Base-by-base conservation (phyloP, 306 rosid species). In the Rosa lucieae region DNA sequence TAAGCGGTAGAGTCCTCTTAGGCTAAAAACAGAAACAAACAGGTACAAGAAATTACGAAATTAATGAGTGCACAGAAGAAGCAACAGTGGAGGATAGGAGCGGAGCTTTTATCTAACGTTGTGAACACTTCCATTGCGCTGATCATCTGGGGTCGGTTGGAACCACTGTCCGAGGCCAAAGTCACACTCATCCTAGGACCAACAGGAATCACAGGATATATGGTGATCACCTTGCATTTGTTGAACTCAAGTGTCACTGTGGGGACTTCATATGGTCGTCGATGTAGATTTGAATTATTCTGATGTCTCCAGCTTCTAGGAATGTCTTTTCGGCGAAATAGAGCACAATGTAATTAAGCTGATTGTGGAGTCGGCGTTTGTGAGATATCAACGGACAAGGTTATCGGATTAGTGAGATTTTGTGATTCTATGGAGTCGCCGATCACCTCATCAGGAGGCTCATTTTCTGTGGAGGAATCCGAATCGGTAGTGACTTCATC, bases 91-190 rank as follows among this genome's bases (percentile, higher is more conserved):
- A 49, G 62, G 47, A 56, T 29, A 13, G 75, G 75, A 51, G 47
- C 17, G 29, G 75, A 72, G 39, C 63, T 51, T 40, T 32, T 32
- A 32, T 32, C 35, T 32, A 32, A 32, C 35, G 47, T 49, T 32
- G 48, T 70, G 13, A 43, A 70, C 48, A 78, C 71, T 44, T 78
- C 76, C 81, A 58, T 78, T 23, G 48, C 81, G 2, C 75, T 68
- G n/a, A 78, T 17, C 2, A 78, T 20, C 4, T 62, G 81, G 0
- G 70, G 76, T 14, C 43, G 52, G 65, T 44, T 43, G 42, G 32
- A 49, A 2, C 35, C 61, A 3, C 10, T 40, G 48, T 26, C 61
- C 5, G 70, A 4, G 5, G 47, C 20, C 26, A 78, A 23, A 15
- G 61, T 78, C 59, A 78, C 70, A 5, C 70, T 78, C 29, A 44